phyloP scores from a whole-genome alignment of 78 protist species.

The Paulinella micropora region DNA sequence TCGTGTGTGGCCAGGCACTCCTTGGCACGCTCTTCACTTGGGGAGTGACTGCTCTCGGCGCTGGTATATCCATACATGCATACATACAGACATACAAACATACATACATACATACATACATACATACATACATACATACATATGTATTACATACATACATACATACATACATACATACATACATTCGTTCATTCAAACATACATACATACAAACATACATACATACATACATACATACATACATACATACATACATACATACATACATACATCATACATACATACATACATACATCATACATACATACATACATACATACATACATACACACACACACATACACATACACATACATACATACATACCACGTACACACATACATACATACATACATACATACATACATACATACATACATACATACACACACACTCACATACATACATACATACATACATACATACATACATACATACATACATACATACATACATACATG shows the following conservation, averaged over 20 bases:
- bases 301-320: neutral
- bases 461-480: neutral
- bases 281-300: neutral
- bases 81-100: neutral
- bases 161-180: neutral
- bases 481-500: neutral
- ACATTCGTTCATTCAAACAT: neutral
- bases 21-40: slow-evolving; percentile 32
- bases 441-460: neutral
- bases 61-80: neutral
- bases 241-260: neutral
- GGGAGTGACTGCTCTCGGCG: slow-evolving; percentile 26
- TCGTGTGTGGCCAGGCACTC: slow-evolving; percentile 9
- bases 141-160: neutral
- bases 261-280: neutral
- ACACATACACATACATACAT: neutral
- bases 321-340: neutral
- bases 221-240: neutral
- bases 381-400: neutral
- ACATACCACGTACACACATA: neutral
- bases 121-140: neutral
- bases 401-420: neutral
- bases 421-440: neutral
- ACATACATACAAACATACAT: neutral
- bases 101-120: neutral